Percentiles rank a stretch among this genome's conserved stretches.
phyloP scores from a whole-genome alignment of 495 filamentous ascomycete species.

The Aspergillus diversus region DNA sequence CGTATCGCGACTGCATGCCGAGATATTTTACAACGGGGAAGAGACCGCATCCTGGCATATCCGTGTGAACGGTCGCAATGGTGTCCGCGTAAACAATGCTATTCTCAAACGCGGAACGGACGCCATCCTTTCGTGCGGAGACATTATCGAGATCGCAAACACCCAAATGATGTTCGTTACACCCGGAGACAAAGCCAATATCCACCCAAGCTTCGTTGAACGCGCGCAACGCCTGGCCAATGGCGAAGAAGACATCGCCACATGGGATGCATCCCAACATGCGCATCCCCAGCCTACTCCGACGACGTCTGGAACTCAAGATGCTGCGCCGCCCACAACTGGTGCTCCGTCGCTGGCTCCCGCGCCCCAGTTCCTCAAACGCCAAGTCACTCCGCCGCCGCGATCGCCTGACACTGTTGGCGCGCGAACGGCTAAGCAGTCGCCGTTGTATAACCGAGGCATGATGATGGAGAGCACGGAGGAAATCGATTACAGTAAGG shows the following conservation, averaged over 20 bases:
- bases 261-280: slow-evolving; percentile 46
- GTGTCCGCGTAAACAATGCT: slow-evolving; percentile 76
- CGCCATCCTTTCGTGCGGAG: slow-evolving; percentile 72
- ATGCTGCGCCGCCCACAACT: slow-evolving; percentile 27
- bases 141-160: slow-evolving; percentile 86
- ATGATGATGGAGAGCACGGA: slow-evolving; percentile 76
- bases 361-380: slow-evolving; percentile 68
- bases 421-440: slow-evolving; percentile 57
- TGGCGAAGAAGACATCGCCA: slow-evolving; percentile 44
- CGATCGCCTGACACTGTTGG: slow-evolving; percentile 49
- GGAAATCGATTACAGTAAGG: slow-evolving; percentile 82
- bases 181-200: slow-evolving; percentile 64
- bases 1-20: slow-evolving; percentile 85
- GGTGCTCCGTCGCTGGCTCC: slow-evolving; percentile 65
- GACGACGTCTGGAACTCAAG: slow-evolving; percentile 23
- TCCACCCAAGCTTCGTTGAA: slow-evolving; percentile 59
- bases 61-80: slow-evolving; percentile 85
- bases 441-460: slow-evolving; percentile 63
- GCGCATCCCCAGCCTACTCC: slow-evolving; percentile 36
- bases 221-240: slow-evolving; percentile 49
- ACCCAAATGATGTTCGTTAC: slow-evolving; percentile 98
- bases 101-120: slow-evolving; percentile 66
- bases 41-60: slow-evolving; percentile 72
- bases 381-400: slow-evolving; percentile 69
- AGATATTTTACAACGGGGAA: slow-evolving; percentile 78